Percentiles rank a stretch among this genome's conserved stretches.
Evolutionary conservation across 2,329 filamentous ascomycete species (phyloP).

Genomic region (Corinectria fuckeliana): DNA sequence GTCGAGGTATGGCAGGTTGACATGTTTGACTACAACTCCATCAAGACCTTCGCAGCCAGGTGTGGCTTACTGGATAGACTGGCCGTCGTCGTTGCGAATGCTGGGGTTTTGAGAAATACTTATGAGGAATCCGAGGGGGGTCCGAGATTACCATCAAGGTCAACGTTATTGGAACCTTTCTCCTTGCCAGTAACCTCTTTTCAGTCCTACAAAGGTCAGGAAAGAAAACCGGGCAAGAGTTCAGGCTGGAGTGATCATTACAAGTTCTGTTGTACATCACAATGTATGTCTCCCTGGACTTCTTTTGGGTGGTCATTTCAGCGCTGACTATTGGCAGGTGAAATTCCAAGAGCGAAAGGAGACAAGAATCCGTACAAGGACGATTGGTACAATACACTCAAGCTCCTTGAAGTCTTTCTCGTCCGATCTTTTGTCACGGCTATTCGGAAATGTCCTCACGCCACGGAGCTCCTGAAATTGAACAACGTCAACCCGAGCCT

Average conservation of each 20-base stretch:
- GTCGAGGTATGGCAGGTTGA: slow-evolving; percentile 54
- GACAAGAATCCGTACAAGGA: not conserved
- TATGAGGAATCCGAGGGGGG: not conserved
- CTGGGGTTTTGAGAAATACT: slow-evolving; percentile 24
- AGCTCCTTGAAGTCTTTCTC: slow-evolving; percentile 34
- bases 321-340: not conserved
- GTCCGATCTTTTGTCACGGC: slow-evolving; percentile 27
- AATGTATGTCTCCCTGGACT: not conserved
- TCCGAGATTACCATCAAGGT: not conserved
- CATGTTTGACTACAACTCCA: slow-evolving; percentile 45
- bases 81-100: slow-evolving; percentile 51
- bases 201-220: slow-evolving; percentile 10
- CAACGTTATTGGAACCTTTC: not conserved
- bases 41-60: slow-evolving; percentile 43
- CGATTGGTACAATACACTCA: slow-evolving; percentile 16
- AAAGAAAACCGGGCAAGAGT: slow-evolving; percentile 40
- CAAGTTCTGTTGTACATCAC: not conserved
- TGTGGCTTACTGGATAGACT: slow-evolving; percentile 44
- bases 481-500: slow-evolving; percentile 40
- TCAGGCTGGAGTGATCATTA: slow-evolving; percentile 45
- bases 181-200: slow-evolving; percentile 43
- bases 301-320: not conserved
- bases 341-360: not conserved
- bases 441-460: slow-evolving; percentile 21
- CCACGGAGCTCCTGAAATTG: slow-evolving; percentile 30